Evolutionary conservation across 495 filamentous ascomycete species (phyloP).

Genomic region (Aspergillus leporis): DNA sequence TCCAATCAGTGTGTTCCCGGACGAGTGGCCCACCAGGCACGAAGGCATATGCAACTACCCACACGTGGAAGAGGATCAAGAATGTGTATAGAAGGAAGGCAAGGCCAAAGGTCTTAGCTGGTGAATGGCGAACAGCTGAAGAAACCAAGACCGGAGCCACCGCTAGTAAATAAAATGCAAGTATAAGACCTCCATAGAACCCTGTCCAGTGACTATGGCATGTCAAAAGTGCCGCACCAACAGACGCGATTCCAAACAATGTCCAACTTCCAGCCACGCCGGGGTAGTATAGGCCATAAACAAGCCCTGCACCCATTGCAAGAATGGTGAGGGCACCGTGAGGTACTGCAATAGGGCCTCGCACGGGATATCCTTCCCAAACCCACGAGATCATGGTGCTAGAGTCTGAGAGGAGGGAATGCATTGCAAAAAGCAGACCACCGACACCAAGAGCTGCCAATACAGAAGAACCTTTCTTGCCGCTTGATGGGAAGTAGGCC

Average conservation of each 20-base stretch:
- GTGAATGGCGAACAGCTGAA: conserved; percentile 71
- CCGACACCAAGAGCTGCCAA: conserved; percentile 76
- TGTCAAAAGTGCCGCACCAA: conserved; percentile 81
- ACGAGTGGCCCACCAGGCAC: conserved; percentile 95
- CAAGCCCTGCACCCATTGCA: conserved; percentile 82
- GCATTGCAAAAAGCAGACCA: conserved; percentile 86
- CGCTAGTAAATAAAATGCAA: conserved; percentile 83
- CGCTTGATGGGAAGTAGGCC: conserved; percentile 46
- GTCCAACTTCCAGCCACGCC: conserved; percentile 76
- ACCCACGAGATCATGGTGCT: conserved; percentile 99
- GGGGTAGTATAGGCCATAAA: conserved; percentile 73
- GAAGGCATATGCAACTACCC: conserved; percentile 98
- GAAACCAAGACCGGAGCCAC: conserved; percentile 72
- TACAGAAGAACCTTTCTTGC: conserved; percentile 65
- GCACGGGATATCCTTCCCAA: conserved; percentile 96
- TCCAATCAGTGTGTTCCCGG: conserved; percentile 92
- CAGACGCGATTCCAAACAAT: conserved; percentile 70
- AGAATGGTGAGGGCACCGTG: conserved; percentile 84
- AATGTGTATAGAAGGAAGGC: conserved; percentile 90
- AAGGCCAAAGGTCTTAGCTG: conserved; percentile 77
- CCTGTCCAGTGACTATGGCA: conserved; percentile 82
- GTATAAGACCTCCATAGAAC: conserved; percentile 77
- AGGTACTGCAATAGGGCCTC: conserved; percentile 83
- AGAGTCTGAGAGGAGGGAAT: conserved; percentile 92
- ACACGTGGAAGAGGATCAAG: conserved; percentile 90